phyloP scores from a whole-genome alignment of 2,329 filamentous ascomycete species.

The Monilinia polystroma region DNA sequence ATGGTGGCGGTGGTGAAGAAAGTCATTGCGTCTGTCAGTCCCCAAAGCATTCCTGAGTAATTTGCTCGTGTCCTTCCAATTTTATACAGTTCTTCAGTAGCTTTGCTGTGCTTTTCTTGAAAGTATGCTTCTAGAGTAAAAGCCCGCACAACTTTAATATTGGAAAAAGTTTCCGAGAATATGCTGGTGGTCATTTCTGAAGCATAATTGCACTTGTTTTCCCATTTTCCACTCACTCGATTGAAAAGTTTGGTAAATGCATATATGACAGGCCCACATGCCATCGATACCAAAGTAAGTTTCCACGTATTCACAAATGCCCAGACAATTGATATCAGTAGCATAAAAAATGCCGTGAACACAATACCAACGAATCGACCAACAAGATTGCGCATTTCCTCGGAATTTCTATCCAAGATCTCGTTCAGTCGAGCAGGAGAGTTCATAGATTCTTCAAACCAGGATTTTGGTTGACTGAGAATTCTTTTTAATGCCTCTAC shows the following conservation, averaged over 20 bases:
- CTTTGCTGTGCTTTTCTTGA: constrained; percentile 56
- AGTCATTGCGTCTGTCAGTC: constrained; percentile 71
- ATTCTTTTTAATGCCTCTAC: constrained; percentile 66
- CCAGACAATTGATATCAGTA: constrained; percentile 70
- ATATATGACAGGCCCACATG: constrained; percentile 66
- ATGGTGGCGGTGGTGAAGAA: constrained; percentile 74
- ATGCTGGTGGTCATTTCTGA: constrained; percentile 60
- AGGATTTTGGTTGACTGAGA: constrained; percentile 71
- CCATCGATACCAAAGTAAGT: constrained; percentile 73
- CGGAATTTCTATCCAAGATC: constrained; percentile 75
- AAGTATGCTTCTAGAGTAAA: constrained; percentile 75
- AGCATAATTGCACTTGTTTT: constrained; percentile 63
- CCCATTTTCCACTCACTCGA: constrained; percentile 67
- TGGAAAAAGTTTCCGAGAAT: constrained; percentile 72
- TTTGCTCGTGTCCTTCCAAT: constrained; percentile 65
- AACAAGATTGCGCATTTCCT: constrained; percentile 83
- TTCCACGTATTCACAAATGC: constrained; percentile 74
- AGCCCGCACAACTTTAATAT: constrained; percentile 75
- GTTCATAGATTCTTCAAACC: constrained; percentile 73
- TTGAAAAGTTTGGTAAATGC: constrained; percentile 65
- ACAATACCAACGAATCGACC: constrained; percentile 73
- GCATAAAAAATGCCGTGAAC: constrained; percentile 66
- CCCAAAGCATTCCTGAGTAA: constrained; percentile 70
- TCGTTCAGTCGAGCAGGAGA: constrained; percentile 63
- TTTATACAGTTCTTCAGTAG: constrained; percentile 52